Conservation (phyloP, 805 yeast genomes). For the Candida broadrunensis region DNA sequence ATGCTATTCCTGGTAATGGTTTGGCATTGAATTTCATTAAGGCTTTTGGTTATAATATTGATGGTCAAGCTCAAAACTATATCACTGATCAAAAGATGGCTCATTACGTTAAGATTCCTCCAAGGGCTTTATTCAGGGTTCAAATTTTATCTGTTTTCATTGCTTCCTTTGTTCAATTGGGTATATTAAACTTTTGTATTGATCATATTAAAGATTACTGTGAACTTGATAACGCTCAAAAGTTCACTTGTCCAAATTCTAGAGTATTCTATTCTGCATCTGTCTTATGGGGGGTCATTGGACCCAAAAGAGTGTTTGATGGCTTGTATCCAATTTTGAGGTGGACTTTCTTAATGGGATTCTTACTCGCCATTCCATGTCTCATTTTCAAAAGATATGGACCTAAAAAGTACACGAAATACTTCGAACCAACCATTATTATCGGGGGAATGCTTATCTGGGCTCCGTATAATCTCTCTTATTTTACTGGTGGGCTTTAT, state of each 20-base stretch:
- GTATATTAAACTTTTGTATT: slow-evolving; percentile 18
- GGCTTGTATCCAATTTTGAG: slow-evolving; percentile 27
- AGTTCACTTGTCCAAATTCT: slow-evolving; percentile 34
- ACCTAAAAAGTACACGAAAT: slow-evolving; percentile 15
- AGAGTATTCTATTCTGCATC: slow-evolving; percentile 47
- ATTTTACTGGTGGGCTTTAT: slow-evolving; percentile 22
- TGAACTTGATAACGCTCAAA: slow-evolving; percentile 18
- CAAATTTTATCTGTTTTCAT: slow-evolving; percentile 20
- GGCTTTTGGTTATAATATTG: slow-evolving; percentile 22
- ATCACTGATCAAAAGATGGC: slow-evolving; percentile 26
- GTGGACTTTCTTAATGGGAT: slow-evolving; percentile 29
- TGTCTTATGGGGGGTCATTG: slow-evolving; percentile 62
- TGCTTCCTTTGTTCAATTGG: slow-evolving; percentile 16
- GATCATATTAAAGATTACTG: slow-evolving; percentile 15
- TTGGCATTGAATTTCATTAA: slow-evolving; percentile 17
- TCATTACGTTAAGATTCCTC: slow-evolving; percentile 38
- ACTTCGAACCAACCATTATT: slow-evolving; percentile 28
- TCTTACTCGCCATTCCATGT: slow-evolving; percentile 17
- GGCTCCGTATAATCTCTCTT: slow-evolving; percentile 30
- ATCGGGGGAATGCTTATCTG: slow-evolving; percentile 23
- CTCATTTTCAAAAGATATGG: slow-evolving; percentile 13
- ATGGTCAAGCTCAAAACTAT: slow-evolving; percentile 26
- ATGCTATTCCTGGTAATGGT: slow-evolving; percentile 21
- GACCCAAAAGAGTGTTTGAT: slow-evolving; percentile 33
- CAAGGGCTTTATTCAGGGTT: slow-evolving; percentile 34